These are phyloP conservation scores for Rhodomyrtus tomentosa DNA, from an alignment of 345 rosid species.

Conservation along the genomic window DNA sequence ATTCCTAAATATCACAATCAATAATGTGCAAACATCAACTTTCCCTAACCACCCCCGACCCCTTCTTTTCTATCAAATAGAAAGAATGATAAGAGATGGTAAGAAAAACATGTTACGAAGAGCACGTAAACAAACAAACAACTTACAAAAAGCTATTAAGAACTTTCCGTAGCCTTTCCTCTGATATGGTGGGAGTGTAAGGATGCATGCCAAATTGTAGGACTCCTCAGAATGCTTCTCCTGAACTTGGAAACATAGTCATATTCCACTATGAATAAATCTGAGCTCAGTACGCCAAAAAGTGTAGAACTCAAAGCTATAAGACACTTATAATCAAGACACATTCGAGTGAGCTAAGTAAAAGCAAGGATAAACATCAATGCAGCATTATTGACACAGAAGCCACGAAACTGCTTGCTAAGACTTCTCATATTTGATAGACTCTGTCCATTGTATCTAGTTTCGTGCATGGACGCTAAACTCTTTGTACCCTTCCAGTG, in stretches of 20 bases:
- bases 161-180: conserved; percentile 99
- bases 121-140: not conserved
- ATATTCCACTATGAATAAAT: not conserved
- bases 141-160: conserved; percentile 93
- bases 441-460: not conserved
- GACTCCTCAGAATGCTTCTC: conserved; percentile 98
- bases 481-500: not conserved
- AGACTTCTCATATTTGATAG: not conserved
- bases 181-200: conserved; percentile 95
- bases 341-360: not conserved
- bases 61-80: not conserved
- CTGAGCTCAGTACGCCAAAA: not conserved
- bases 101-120: too few species aligned
- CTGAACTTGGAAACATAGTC: conserved; percentile 26
- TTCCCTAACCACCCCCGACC: not conserved
- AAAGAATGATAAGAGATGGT: not conserved
- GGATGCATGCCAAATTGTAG: conserved; percentile 93
- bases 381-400: not conserved
- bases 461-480: not conserved
- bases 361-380: not conserved
- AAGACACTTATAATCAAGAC: not conserved
- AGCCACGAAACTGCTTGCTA: not conserved
- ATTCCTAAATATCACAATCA: not conserved
- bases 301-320: not conserved
- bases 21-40: not conserved